Conservation (phyloP, 2,329 filamentous ascomycete species). For the Cadophora sp. region DNA sequence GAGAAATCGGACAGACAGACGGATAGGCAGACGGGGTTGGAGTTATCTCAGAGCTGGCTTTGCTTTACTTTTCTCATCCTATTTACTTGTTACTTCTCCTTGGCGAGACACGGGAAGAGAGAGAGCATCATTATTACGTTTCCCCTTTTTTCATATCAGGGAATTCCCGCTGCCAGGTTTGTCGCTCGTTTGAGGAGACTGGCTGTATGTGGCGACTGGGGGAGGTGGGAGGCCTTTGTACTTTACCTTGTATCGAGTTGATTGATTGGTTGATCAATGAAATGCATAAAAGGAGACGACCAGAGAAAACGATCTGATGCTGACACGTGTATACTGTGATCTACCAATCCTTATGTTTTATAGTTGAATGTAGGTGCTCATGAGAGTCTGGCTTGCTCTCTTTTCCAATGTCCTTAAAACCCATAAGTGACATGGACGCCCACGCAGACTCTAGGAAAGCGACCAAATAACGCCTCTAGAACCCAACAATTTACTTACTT, state of each 20-base stretch:
- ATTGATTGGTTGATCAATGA: not conserved
- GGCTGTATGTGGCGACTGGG: not conserved
- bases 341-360: not conserved
- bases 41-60: constrained; percentile 11
- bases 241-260: constrained; percentile 3
- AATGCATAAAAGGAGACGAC: not conserved
- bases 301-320: not conserved
- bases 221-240: not conserved
- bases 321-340: not conserved
- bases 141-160: not conserved
- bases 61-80: not conserved
- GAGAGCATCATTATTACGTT: not conserved
- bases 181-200: not conserved
- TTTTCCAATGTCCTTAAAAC: not conserved
- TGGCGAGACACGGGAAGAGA: not conserved
- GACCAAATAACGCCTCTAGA: too few relatives aligned
- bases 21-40: not conserved
- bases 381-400: not conserved
- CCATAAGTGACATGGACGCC: not conserved
- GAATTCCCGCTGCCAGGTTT: not conserved
- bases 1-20: not conserved
- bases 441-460: not conserved
- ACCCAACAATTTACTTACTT: too few relatives aligned
- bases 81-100: not conserved
- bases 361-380: not conserved